Conservation (phyloP, 2,329 filamentous ascomycete genomes). For the Colletotrichum lupini region DNA sequence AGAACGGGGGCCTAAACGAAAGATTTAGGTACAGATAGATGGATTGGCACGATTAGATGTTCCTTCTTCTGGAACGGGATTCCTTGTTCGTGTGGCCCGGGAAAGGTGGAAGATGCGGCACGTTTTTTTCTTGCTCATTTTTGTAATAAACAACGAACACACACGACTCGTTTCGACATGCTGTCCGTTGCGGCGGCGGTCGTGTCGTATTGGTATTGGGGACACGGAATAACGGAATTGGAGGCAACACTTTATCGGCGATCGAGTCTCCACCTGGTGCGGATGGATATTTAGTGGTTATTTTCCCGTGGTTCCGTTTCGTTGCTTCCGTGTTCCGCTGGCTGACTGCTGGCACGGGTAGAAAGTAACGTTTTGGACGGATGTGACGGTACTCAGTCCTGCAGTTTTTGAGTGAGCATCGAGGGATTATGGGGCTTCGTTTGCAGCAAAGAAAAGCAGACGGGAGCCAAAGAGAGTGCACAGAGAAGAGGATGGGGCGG, state of each 20-base stretch:
- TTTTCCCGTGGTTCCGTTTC: not conserved
- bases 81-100: not conserved
- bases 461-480: not conserved
- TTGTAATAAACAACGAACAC: not conserved
- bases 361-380: not conserved
- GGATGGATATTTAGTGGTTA: not conserved
- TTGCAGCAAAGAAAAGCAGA: not conserved
- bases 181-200: not conserved
- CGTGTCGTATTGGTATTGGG: not conserved
- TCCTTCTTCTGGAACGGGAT: not conserved
- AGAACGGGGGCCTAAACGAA: not conserved
- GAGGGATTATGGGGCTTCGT: not conserved
- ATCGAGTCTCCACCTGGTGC: slow-evolving; percentile 1
- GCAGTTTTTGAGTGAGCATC: not conserved
- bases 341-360: no score
- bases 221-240: not conserved
- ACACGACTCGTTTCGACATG: not conserved
- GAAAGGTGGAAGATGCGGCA: not conserved
- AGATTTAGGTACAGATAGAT: not conserved
- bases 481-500: not conserved
- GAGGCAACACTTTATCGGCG: slow-evolving; percentile 13
- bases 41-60: not conserved
- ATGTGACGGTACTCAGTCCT: not conserved
- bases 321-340: not conserved
- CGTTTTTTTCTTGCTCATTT: not conserved